These are phyloP conservation scores for Linnemannia hyalina DNA, from an alignment of 192 early-diverging fungal species.

Conservation along the genomic window DNA sequence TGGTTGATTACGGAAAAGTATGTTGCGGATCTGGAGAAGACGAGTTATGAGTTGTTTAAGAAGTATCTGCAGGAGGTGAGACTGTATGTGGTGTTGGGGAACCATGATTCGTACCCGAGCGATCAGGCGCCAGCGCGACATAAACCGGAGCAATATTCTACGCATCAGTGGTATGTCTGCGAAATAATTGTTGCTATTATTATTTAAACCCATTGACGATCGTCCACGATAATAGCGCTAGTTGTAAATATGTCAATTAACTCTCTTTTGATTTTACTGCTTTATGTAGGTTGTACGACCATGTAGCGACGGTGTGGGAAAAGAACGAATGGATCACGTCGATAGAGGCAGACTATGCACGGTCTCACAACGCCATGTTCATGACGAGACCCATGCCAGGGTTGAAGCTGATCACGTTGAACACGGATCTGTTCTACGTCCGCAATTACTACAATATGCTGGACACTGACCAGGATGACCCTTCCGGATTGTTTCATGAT, in stretches of 20 bases:
- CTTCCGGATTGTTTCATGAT: constrained; percentile 62
- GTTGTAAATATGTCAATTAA: neutral
- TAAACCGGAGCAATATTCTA: constrained; percentile 19
- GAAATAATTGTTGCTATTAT: neutral
- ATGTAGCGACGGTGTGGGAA: constrained; percentile 59
- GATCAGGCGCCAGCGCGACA: constrained; percentile 39
- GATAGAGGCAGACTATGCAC: constrained; percentile 39
- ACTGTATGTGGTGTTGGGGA: constrained; percentile 65
- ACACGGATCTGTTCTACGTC: constrained; percentile 68
- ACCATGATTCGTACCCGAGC: constrained; percentile 63
- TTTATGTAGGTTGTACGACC: constrained; percentile 56
- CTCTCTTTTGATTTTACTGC: constrained; percentile 21
- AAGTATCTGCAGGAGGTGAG: constrained; percentile 48
- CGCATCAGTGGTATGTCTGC: constrained; percentile 41
- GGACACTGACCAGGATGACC: constrained; percentile 59
- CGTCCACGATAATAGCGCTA: neutral
- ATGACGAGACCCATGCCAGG: constrained; percentile 56
- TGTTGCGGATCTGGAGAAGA: constrained; percentile 31
- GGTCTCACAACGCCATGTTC: constrained; percentile 63
- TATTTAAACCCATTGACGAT: neutral
- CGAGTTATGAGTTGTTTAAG: constrained; percentile 55
- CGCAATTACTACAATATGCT: constrained; percentile 65
- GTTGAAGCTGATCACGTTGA: constrained; percentile 63
- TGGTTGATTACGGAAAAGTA: constrained; percentile 63
- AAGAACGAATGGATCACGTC: constrained; percentile 60